phyloP scores from a whole-genome alignment of 1,284 basidiomycete genomes.

The Entoloma clypeatum region DNA sequence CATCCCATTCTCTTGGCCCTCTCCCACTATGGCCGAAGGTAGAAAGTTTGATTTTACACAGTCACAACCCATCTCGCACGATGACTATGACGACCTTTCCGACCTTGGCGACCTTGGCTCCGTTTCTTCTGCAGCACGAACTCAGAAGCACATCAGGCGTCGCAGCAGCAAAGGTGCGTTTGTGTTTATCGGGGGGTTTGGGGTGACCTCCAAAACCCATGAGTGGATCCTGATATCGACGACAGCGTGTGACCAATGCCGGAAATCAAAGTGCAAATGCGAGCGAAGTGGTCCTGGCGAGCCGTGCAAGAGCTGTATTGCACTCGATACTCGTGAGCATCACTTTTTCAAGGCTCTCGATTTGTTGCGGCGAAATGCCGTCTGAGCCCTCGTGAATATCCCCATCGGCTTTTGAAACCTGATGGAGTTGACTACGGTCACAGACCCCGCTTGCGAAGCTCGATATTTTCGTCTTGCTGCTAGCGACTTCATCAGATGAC shows the following conservation, averaged over 20 bases:
- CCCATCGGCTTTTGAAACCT: too few relatives aligned
- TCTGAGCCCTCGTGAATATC: constrained; percentile 1
- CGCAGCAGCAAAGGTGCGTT: constrained; percentile 64
- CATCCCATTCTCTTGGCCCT: constrained; percentile 26
- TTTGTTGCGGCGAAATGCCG: not conserved
- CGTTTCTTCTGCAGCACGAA: constrained; percentile 22
- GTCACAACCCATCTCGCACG: constrained; percentile 35
- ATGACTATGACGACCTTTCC: constrained; percentile 49
- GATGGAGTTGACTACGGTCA: too few relatives aligned
- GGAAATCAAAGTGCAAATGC: constrained; percentile 78
- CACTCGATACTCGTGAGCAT: constrained; percentile 63
- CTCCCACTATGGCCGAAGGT: constrained; percentile 17
- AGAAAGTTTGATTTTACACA: constrained; percentile 18
- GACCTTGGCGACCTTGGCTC: constrained; percentile 40
- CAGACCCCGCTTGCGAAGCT: too few relatives aligned
- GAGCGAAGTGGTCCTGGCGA: constrained; percentile 52
- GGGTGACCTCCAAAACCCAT: too few relatives aligned
- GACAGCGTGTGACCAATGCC: constrained; percentile 75
- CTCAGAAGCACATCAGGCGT: constrained; percentile 54
- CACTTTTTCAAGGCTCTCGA: constrained; percentile 14
- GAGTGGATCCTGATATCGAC: constrained; percentile 8
- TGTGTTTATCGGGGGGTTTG: constrained; percentile 2
- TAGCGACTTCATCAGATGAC: constrained; percentile 7
- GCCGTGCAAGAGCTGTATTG: constrained; percentile 68
- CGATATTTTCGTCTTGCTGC: too few relatives aligned